A percentile compares a stretch with the other conserved stretches of the same genome.
Conservation (phyloP, 495 filamentous ascomycete genomes). For the Staphylotrichum longicolle region DNA sequence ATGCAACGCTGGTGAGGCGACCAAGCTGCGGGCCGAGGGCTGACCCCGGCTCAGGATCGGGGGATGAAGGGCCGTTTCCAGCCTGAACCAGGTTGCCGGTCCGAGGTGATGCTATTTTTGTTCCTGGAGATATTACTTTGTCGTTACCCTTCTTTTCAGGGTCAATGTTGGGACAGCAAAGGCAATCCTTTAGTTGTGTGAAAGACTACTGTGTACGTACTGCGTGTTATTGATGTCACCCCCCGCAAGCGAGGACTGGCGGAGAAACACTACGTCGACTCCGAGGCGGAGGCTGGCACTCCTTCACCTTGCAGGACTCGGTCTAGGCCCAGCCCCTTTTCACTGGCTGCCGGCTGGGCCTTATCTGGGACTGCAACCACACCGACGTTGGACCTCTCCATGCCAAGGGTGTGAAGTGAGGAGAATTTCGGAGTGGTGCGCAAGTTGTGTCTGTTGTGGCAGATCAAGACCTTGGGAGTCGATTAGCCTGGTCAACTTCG, state of each 20-base stretch:
- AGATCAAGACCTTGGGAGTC: background rate
- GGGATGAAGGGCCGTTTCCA: background rate
- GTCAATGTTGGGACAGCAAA: background rate
- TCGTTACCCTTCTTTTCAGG: too few species aligned
- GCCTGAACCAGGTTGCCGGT: conserved; percentile 2
- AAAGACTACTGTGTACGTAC: too few species aligned
- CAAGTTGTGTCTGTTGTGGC: background rate
- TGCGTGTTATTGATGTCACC: too few species aligned
- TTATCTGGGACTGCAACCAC: conserved; percentile 1
- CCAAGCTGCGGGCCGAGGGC: background rate
- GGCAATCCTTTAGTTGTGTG: too few species aligned
- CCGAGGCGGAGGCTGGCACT: conserved; percentile 7
- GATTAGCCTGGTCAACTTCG: background rate
- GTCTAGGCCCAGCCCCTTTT: background rate
- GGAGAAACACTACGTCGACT: background rate
- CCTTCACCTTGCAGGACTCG: conserved; percentile 8
- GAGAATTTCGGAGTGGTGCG: background rate
- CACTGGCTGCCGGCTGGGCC: background rate
- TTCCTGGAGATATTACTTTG: background rate
- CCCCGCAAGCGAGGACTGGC: too few species aligned
- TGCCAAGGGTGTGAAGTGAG: background rate
- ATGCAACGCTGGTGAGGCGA: background rate
- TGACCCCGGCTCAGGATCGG: background rate
- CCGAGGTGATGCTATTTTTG: conserved; percentile 11
- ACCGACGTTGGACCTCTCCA: background rate